Conservation (phyloP, 2,329 filamentous ascomycete genomes). For the Dendryphion nanum region DNA sequence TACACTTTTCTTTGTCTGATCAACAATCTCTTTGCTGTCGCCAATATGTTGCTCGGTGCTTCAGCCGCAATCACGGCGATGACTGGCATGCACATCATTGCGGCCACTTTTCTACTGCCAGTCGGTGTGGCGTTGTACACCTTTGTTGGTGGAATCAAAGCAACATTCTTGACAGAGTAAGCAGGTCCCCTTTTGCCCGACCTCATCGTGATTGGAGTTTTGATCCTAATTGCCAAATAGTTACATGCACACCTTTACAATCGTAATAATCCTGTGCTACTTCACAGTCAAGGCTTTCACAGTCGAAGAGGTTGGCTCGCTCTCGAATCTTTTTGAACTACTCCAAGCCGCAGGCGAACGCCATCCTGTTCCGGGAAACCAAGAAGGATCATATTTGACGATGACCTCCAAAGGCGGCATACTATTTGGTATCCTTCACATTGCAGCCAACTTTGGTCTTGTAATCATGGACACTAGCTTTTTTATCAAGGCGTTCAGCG, state of each 20-base stretch:
- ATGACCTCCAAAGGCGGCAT: constrained; percentile 56
- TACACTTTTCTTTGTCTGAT: constrained; percentile 54
- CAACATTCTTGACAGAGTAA: constrained; percentile 43
- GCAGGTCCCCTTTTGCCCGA: too few relatives aligned
- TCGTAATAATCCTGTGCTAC: constrained; percentile 53
- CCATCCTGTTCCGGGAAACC: constrained; percentile 52
- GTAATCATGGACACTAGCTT: constrained; percentile 57
- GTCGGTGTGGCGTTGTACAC: constrained; percentile 28
- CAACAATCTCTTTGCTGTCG: constrained; percentile 55
- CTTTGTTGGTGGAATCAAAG: constrained; percentile 13
- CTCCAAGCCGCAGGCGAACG: constrained; percentile 45
- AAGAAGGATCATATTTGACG: constrained; percentile 55
- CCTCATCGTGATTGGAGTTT: too few relatives aligned
- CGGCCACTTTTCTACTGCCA: constrained; percentile 47
- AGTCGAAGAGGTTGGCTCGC: constrained; percentile 48
- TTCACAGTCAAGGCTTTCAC: constrained; percentile 49
- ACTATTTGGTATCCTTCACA: constrained; percentile 51
- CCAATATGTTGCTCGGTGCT: constrained; percentile 54
- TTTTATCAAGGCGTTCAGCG: constrained; percentile 54
- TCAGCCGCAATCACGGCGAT: constrained; percentile 43
- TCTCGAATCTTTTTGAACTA: constrained; percentile 51
- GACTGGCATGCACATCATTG: constrained; percentile 52
- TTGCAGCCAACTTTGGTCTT: constrained; percentile 51
- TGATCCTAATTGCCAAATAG: too few relatives aligned
- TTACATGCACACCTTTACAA: constrained; percentile 57